phyloP scores from a whole-genome alignment of 805 yeast genomes.

The Kodamaea laetipori region DNA sequence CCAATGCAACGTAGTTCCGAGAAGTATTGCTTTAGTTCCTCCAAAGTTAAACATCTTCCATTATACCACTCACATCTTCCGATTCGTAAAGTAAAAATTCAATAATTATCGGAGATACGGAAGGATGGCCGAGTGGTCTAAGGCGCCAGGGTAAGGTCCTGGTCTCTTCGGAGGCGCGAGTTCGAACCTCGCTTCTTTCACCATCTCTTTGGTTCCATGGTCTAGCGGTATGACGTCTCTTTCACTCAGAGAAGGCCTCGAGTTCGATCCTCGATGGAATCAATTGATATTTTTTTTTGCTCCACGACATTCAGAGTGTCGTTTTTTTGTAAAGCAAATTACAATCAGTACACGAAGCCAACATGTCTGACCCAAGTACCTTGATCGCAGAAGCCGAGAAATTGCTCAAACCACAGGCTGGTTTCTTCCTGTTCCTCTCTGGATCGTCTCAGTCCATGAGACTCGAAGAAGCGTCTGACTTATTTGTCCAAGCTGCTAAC shows the following conservation, averaged over 20 bases:
- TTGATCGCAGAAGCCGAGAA: constrained; percentile 48
- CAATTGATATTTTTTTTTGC: constrained; percentile 11
- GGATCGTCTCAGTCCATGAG: constrained; percentile 64
- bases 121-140: constrained; percentile 24
- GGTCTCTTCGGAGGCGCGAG: constrained; percentile 27
- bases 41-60: no score
- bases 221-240: constrained; percentile 23
- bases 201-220: constrained; percentile 18
- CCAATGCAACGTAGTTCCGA: no score
- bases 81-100: no score
- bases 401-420: constrained; percentile 59
- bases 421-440: constrained; percentile 64
- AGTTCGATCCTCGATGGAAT: constrained; percentile 17
- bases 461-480: constrained; percentile 89
- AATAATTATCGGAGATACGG: neutral
- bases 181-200: constrained; percentile 26
- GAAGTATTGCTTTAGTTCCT: no score
- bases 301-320: neutral
- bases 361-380: constrained; percentile 47
- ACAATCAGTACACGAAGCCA: neutral
- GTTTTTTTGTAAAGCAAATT: neutral
- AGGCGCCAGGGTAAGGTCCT: constrained; percentile 28
- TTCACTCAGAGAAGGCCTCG: constrained; percentile 17
- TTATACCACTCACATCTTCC: no score
- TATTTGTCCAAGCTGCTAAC: constrained; percentile 92